Evolutionary conservation across 371 early-diverging fungal species (phyloP).

Genomic region (Parasitella parasitica): DNA sequence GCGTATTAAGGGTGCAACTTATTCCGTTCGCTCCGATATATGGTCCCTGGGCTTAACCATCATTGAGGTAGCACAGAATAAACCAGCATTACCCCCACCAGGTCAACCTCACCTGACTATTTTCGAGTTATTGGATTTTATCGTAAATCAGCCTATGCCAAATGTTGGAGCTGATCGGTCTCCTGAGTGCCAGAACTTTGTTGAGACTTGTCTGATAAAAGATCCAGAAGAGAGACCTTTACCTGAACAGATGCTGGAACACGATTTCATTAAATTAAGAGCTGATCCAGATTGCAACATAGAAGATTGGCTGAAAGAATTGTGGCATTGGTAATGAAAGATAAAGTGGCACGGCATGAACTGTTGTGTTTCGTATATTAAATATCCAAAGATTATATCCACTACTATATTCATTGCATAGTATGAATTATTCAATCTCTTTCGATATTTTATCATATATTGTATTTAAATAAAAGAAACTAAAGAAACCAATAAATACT

Average conservation of each 20-base stretch:
- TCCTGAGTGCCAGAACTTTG: constrained; percentile 74
- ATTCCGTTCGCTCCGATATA: constrained; percentile 89
- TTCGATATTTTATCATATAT: too few relatives aligned
- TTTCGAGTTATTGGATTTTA: constrained; percentile 88
- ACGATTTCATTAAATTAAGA: constrained; percentile 56
- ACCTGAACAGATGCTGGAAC: constrained; percentile 70
- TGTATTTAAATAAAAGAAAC: too few relatives aligned
- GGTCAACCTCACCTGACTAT: constrained; percentile 67
- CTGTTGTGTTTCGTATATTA: neutral
- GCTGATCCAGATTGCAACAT: constrained; percentile 38
- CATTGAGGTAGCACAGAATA: constrained; percentile 89
- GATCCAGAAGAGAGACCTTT: constrained; percentile 73
- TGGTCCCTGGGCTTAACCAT: constrained; percentile 94
- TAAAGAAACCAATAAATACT: too few relatives aligned
- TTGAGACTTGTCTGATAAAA: constrained; percentile 75
- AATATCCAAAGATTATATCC: neutral
- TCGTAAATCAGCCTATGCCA: constrained; percentile 86
- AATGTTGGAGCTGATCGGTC: constrained; percentile 58
- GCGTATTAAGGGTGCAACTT: constrained; percentile 88
- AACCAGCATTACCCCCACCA: constrained; percentile 82
- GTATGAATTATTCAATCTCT: too few relatives aligned
- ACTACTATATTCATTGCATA: neutral
- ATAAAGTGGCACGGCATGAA: neutral
- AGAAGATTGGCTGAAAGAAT: constrained; percentile 51
- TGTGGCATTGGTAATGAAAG: constrained; percentile 46